Conservation (phyloP, 345 rosid genomes). For the Cardamine occulta region DNA sequence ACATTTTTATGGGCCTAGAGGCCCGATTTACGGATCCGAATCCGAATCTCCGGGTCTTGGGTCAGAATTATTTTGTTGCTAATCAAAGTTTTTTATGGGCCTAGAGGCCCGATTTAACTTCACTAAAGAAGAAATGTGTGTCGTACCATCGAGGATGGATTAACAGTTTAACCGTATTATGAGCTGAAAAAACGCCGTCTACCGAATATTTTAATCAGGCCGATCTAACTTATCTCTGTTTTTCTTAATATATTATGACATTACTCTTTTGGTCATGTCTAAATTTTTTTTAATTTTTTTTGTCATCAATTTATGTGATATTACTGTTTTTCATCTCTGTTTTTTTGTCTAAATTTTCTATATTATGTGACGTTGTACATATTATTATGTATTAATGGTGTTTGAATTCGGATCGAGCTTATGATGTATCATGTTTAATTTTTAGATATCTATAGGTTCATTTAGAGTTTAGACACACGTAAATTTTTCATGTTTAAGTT, state of each 20-base stretch:
- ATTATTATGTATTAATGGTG: background rate
- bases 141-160: too few relatives aligned
- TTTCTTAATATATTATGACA: too few relatives aligned
- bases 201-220: too few relatives aligned
- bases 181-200: too few relatives aligned
- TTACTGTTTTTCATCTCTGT: too few relatives aligned
- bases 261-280: too few relatives aligned
- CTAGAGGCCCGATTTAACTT: background rate
- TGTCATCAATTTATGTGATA: too few relatives aligned
- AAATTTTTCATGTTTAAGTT: background rate
- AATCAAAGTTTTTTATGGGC: background rate
- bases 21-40: background rate
- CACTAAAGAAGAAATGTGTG: background rate
- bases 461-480: background rate
- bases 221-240: too few relatives aligned
- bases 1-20: background rate
- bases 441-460: background rate
- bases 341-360: background rate
- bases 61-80: background rate
- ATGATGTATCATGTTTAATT: background rate
- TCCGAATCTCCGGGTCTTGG: too few relatives aligned
- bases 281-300: too few relatives aligned
- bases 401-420: background rate
- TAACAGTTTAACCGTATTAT: background rate
- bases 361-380: too few relatives aligned